Evolutionary conservation across 2,329 filamentous ascomycete species (phyloP).

Genomic region (Pseudopithomyces chartarum): DNA sequence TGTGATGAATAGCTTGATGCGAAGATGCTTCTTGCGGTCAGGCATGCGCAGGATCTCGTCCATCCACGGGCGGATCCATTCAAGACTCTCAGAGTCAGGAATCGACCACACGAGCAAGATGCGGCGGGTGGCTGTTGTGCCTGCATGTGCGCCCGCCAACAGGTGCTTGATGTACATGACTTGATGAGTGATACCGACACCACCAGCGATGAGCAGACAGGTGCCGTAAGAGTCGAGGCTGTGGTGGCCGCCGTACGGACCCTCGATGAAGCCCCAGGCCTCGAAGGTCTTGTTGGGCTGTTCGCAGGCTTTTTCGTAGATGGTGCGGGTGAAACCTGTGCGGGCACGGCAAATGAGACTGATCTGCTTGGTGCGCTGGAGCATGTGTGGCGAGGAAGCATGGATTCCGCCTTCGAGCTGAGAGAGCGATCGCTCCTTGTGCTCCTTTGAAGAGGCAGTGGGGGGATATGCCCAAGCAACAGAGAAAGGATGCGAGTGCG

Average conservation of each 20-base stretch:
- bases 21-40: constrained; percentile 62
- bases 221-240: constrained; percentile 76
- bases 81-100: constrained; percentile 69
- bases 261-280: constrained; percentile 72
- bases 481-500: constrained; percentile 56
- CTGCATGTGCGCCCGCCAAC: constrained; percentile 69
- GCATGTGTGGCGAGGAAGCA: constrained; percentile 19
- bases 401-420: constrained; percentile 36
- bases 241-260: constrained; percentile 76
- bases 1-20: constrained; percentile 67
- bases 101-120: constrained; percentile 80
- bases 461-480: constrained; percentile 53
- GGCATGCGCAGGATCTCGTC: constrained; percentile 66
- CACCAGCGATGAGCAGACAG: constrained; percentile 78
- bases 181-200: constrained; percentile 80
- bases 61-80: constrained; percentile 71
- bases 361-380: constrained; percentile 54
- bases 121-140: constrained; percentile 72
- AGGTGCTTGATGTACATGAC: constrained; percentile 76
- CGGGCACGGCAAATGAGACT: constrained; percentile 75
- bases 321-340: constrained; percentile 72
- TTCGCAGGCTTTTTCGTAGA: constrained; percentile 71
- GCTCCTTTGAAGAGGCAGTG: constrained; percentile 36
- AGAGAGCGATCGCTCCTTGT: constrained; percentile 42
- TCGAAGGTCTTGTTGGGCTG: constrained; percentile 63